Evolutionary conservation across 768 basidiomycete species (phyloP).

Genomic region (Tricholoma matsutake): DNA sequence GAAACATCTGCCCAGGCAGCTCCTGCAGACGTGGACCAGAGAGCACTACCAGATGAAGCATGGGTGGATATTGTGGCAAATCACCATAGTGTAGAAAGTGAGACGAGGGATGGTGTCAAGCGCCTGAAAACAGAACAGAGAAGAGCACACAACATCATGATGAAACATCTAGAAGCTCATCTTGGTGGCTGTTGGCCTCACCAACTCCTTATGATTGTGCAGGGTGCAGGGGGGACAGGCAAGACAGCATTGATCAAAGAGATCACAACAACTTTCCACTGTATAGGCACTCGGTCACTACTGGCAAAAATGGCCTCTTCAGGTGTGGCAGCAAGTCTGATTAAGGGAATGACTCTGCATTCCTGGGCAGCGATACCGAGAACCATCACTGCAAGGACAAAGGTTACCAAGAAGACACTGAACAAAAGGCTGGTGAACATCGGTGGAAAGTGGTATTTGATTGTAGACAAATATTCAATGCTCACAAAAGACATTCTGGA

Average conservation of each 20-base stretch:
- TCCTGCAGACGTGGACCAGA: no score
- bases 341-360: not conserved
- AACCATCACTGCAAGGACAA: not conserved
- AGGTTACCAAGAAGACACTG: not conserved
- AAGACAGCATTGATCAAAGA: not conserved
- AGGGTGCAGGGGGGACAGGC: not conserved
- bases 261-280: not conserved
- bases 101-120: not conserved
- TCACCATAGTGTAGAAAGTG: not conserved
- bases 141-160: not conserved
- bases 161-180: not conserved
- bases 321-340: not conserved
- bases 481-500: not conserved
- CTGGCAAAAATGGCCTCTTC: not conserved
- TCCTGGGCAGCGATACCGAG: not conserved
- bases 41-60: not conserved
- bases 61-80: not conserved
- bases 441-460: not conserved
- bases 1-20: no score
- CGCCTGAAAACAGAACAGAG: not conserved
- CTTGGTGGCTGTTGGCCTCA: constrained; percentile 8
- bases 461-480: not conserved
- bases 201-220: constrained; percentile 32
- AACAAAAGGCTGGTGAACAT: not conserved
- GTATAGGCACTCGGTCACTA: not conserved